These are phyloP conservation scores for Aureobasidium uvarum DNA, from an alignment of 2,329 filamentous ascomycete species.

Conservation along the genomic window DNA sequence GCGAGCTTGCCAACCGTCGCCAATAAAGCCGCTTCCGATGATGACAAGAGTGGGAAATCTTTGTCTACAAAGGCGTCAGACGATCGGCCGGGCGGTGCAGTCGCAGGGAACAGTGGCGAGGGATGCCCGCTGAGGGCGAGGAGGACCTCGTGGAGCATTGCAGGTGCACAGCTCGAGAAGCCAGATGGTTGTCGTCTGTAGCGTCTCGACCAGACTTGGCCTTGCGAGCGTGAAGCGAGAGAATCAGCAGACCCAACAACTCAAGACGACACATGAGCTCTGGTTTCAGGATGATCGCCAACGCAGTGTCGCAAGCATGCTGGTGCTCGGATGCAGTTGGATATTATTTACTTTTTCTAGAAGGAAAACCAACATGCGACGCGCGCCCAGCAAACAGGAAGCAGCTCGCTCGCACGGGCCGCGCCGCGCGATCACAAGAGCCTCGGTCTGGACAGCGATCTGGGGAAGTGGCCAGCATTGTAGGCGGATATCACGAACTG, in stretches of 20 bases:
- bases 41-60: conserved; percentile 59
- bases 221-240: conserved; percentile 23
- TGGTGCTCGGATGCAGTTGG: conserved; percentile 1
- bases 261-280: conserved; percentile 26
- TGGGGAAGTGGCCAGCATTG: conserved; percentile 3
- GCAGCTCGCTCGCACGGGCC: conserved; percentile 11
- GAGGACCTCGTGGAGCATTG: conserved; percentile 97
- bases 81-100: conserved; percentile 39
- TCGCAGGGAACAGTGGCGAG: conserved; percentile 73
- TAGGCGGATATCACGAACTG: neutral
- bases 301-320: conserved; percentile 13
- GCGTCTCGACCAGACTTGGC: conserved; percentile 1
- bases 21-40: conserved; percentile 80
- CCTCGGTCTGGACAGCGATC: conserved; percentile 16
- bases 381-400: conserved; percentile 5
- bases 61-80: conserved; percentile 38
- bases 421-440: neutral
- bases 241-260: conserved; percentile 22
- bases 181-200: conserved; percentile 3
- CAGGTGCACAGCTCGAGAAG: conserved; percentile 17
- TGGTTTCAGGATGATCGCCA: conserved; percentile 4
- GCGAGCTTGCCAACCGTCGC: conserved; percentile 73
- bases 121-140: conserved; percentile 93
- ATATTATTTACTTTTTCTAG: conserved; percentile 24
- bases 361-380: conserved; percentile 18